Evolutionary conservation across 495 filamentous ascomycete genomes (phyloP), one percentile per base, ranked within the genome.

Genomic region (Aspergillus bertholletiae): DNA sequence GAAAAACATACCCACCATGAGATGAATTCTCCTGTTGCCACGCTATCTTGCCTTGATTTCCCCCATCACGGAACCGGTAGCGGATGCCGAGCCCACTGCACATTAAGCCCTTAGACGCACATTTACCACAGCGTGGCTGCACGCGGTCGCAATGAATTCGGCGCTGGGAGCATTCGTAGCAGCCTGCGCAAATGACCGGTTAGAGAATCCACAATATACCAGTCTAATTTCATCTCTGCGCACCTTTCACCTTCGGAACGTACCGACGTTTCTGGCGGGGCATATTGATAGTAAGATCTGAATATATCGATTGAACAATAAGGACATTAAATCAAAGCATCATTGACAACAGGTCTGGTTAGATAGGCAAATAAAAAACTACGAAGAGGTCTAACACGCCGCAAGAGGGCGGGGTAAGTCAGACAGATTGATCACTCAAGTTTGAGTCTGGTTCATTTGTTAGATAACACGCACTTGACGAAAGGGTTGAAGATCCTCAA

Each of bases 91-190:
- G 40, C 7, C 56, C 56, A 39, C 56, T 58, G 13, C 56, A 58
- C 17, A 12, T 6, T 6, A 58, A 13, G 7, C 51, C 56, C 21
- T 27, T 54, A 3, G 45, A 39, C 12, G 11, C 15, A 45, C 56
- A 58, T 20, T 58, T 58, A 18, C 24, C n/a, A 32, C 56, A 58
- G 20, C 35, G 20, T 43, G 56, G 56, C 5, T 49, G 23, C 26
- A 21, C 27, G 6, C 44, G 44, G 32, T 58, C 56, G 22, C 56
- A 58, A 34, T 58, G 37, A 13, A 58, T 54, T 27, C 56, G 51
- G 22, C 56, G 51, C 22, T 53, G 51, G 11, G 56, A 58, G 35
- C 56, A 58, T 28, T 58, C 50, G 30, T 58, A 46, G 47, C 56
- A 58, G 26, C 56, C 56, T 58, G 26, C 8, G 8, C 13, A 34